phyloP scores from a whole-genome alignment of 2,329 filamentous ascomycete genomes.

The Diaporthe velutina region DNA sequence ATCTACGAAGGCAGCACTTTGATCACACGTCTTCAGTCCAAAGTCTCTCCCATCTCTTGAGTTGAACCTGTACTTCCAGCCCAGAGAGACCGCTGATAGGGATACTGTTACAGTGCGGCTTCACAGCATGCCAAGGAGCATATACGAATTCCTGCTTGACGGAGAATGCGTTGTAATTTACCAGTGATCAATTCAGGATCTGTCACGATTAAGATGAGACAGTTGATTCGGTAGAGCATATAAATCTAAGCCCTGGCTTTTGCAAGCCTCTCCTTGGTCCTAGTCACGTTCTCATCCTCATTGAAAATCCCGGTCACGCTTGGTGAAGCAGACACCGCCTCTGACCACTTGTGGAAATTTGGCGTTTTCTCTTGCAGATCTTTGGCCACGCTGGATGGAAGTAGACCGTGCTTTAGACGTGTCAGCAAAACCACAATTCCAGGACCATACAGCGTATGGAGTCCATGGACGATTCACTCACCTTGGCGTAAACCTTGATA shows the following conservation, averaged over 20 bases:
- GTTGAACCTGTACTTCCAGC: no score
- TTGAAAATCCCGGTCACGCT: conserved; percentile 76
- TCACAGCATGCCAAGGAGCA: background rate
- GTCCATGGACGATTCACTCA: background rate
- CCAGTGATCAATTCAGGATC: background rate
- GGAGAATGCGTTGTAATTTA: background rate
- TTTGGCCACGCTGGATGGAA: conserved; percentile 61
- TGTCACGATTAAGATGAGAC: rapidly evolving
- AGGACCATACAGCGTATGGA: no score
- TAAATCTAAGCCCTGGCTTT: conserved; percentile 41
- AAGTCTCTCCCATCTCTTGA: no score
- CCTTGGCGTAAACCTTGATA: conserved; percentile 42
- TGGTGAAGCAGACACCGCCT: conserved; percentile 69
- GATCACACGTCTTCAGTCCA: no score
- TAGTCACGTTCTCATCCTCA: conserved; percentile 60
- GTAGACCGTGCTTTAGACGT: conserved; percentile 61
- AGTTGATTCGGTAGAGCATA: no score
- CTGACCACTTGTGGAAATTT: conserved; percentile 76
- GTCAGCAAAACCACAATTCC: background rate
- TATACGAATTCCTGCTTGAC: background rate
- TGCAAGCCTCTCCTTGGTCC: conserved; percentile 55
- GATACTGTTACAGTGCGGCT: no score
- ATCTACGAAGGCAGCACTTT: background rate
- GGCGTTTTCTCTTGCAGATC: conserved; percentile 69
- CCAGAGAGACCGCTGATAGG: no score